Evolutionary conservation across 768 basidiomycete genomes (phyloP).

Genomic region (Peribolospora kevripleyi): DNA sequence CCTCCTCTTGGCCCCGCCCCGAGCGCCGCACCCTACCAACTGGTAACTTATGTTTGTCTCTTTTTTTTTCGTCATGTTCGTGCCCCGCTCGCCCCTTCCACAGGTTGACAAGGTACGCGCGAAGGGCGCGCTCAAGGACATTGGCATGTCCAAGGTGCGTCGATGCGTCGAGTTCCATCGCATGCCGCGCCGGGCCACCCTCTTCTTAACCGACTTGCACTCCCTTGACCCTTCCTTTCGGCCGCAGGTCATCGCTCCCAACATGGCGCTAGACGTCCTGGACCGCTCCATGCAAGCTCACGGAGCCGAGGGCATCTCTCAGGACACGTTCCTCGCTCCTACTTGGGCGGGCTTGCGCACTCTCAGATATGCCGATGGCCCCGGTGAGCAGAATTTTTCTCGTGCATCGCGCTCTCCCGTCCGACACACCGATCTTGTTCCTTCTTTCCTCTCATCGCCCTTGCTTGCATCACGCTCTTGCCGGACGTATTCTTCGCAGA

Average conservation of each 20-base stretch:
- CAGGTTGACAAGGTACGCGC: slow-evolving; percentile 76
- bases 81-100: background rate
- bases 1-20: background rate
- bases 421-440: too few relatives aligned
- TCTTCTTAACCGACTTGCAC: background rate
- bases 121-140: slow-evolving; percentile 89
- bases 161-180: background rate
- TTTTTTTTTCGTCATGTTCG: background rate
- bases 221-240: background rate
- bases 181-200: background rate
- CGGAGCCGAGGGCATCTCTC: slow-evolving; percentile 79
- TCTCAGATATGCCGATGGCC: slow-evolving; percentile 33
- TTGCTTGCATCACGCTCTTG: background rate
- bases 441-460: background rate
- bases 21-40: background rate
- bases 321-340: slow-evolving; percentile 59
- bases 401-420: too few relatives aligned
- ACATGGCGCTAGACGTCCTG: slow-evolving; percentile 63
- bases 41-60: background rate
- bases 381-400: slow-evolving; percentile 1
- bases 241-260: slow-evolving; percentile 71
- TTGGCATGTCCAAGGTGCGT: slow-evolving; percentile 78
- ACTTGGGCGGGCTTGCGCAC: slow-evolving; percentile 63
- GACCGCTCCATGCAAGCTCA: slow-evolving; percentile 91
- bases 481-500: slow-evolving; percentile 6